Percentiles rank a stretch among this genome's conserved stretches.
phyloP scores from a whole-genome alignment of 805 yeast species.

The Ogataea degrootiae region DNA sequence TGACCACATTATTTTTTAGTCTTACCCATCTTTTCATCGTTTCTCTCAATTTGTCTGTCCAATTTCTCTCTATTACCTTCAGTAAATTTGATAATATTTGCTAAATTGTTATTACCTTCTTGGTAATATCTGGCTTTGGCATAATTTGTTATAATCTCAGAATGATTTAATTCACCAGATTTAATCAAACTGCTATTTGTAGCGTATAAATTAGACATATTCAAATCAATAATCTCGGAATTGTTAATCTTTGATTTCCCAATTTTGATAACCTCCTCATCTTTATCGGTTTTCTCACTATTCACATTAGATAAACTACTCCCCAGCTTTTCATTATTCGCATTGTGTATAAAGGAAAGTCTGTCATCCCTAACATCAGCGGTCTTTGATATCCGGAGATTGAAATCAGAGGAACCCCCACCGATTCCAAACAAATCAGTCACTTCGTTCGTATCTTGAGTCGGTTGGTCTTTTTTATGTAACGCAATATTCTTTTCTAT shows the following conservation, averaged over 20 bases:
- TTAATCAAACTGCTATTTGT: slow-evolving; percentile 27
- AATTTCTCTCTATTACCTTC: slow-evolving; percentile 24
- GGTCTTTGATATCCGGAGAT: background rate
- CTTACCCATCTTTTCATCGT: slow-evolving; percentile 7
- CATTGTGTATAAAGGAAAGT: background rate
- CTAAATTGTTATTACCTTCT: slow-evolving; percentile 30
- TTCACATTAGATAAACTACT: background rate
- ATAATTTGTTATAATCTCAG: slow-evolving; percentile 12
- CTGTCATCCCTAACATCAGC: slow-evolving; percentile 1
- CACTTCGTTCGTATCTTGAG: background rate
- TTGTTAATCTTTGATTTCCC: slow-evolving; percentile 1
- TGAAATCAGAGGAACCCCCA: too few species aligned
- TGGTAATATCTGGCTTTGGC: slow-evolving; percentile 23
- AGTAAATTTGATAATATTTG: slow-evolving; percentile 27
- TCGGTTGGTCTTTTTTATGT: slow-evolving; percentile 4
- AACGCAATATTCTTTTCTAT: slow-evolving; percentile 2
- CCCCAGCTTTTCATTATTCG: too few species aligned
- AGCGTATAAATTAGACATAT: slow-evolving; percentile 34
- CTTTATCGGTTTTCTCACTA: background rate
- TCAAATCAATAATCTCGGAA: slow-evolving; percentile 30
- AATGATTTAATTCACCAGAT: slow-evolving; percentile 30
- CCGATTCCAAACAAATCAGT: background rate
- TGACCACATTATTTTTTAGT: background rate
- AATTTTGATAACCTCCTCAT: background rate
- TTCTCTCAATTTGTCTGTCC: slow-evolving; percentile 15